A percentile compares a stretch with the other conserved stretches of the same genome.
phyloP scores from a whole-genome alignment of 768 basidiomycete species.

The Agrocybe praecox region DNA sequence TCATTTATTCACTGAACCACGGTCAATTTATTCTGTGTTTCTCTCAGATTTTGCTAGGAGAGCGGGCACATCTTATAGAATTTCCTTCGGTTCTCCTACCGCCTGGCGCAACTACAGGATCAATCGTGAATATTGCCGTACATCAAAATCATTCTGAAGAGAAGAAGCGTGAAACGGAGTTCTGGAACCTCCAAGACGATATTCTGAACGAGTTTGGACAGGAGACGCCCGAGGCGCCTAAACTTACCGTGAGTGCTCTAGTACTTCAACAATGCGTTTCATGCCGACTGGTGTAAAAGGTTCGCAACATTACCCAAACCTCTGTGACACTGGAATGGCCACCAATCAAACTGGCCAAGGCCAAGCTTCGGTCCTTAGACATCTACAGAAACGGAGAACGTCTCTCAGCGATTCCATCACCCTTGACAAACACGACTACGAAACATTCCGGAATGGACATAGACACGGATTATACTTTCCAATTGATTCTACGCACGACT shows the following conservation, averaged over 20 bases:
- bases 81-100: constrained; percentile 96
- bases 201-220: constrained; percentile 79
- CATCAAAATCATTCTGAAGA: constrained; percentile 87
- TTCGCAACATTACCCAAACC: constrained; percentile 95
- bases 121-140: constrained; percentile 96
- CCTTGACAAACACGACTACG: constrained; percentile 82
- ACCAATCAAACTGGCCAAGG: constrained; percentile 76
- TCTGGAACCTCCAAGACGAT: constrained; percentile 81
- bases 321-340: constrained; percentile 98
- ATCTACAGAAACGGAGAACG: constrained; percentile 93
- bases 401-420: constrained; percentile 82
- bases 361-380: constrained; percentile 86
- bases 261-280: background rate
- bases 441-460: constrained; percentile 84
- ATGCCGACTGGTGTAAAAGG: constrained; percentile 37
- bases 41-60: constrained; percentile 95
- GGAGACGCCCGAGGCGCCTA: constrained; percentile 66
- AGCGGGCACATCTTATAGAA: constrained; percentile 94
- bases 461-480: constrained; percentile 90
- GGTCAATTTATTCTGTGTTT: constrained; percentile 7
- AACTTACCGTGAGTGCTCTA: constrained; percentile 61
- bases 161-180: constrained; percentile 75
- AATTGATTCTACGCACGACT: constrained; percentile 89
- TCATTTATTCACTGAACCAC: background rate
- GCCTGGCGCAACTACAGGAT: constrained; percentile 89